Evolutionary conservation across 2,329 filamentous ascomycete genomes (phyloP).

Genomic region (Aspergillus eucalypticola): DNA sequence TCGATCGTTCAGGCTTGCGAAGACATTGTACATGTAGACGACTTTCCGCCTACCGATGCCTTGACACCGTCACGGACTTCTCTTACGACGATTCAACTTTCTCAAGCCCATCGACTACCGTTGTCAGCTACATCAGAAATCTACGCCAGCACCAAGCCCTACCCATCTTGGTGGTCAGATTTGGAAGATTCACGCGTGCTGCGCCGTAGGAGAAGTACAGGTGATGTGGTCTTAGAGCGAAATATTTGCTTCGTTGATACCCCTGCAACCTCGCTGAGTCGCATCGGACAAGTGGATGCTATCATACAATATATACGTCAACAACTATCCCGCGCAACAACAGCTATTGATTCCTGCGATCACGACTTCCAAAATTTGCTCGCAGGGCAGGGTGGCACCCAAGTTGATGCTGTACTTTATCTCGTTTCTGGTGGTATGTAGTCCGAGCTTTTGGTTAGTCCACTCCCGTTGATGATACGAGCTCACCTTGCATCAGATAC

Average conservation of each 20-base stretch:
- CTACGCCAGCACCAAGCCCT: slow-evolving; percentile 78
- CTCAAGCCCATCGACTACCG: slow-evolving; percentile 18
- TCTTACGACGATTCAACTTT: slow-evolving; percentile 22
- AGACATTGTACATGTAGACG: slow-evolving; percentile 92
- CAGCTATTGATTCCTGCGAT: slow-evolving; percentile 64
- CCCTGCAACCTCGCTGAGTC: slow-evolving; percentile 59
- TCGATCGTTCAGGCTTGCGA: slow-evolving; percentile 83
- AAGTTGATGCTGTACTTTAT: slow-evolving; percentile 85
- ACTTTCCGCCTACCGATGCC: slow-evolving; percentile 40
- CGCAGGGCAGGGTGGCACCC: slow-evolving; percentile 76
- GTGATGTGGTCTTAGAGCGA: slow-evolving; percentile 78
- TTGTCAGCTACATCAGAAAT: slow-evolving; percentile 60
- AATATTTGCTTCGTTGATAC: slow-evolving; percentile 95
- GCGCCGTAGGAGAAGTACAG: slow-evolving; percentile 67
- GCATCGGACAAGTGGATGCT: slow-evolving; percentile 56
- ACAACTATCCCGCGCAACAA: slow-evolving; percentile 64
- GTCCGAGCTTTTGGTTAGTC: neutral
- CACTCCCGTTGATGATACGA: slow-evolving; percentile 10
- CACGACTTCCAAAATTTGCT: slow-evolving; percentile 74
- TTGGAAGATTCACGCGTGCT: slow-evolving; percentile 64
- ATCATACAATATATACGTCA: slow-evolving; percentile 73
- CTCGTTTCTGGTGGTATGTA: slow-evolving; percentile 69
- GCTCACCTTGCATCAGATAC: slow-evolving; percentile 47
- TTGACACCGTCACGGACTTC: slow-evolving; percentile 24
- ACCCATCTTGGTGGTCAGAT: slow-evolving; percentile 87